Conservation (phyloP, 345 rosid species). For the Lepidium didymum region DNA sequence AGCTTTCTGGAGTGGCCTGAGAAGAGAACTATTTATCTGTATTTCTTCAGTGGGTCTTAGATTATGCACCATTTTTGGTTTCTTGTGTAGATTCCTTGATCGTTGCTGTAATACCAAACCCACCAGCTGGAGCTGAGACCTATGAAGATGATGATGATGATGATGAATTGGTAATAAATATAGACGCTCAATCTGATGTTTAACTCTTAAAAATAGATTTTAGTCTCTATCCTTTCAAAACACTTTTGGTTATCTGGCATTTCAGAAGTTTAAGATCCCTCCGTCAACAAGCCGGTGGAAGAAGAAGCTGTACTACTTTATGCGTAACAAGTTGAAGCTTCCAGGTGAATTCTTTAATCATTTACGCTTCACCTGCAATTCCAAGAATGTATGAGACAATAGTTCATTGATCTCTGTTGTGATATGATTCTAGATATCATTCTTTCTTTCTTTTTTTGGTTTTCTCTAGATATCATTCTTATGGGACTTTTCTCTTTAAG, state of each 20-base stretch:
- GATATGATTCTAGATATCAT: slow-evolving; percentile 50
- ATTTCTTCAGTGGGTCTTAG: neutral
- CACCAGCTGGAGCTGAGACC: slow-evolving; percentile 44
- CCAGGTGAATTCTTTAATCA: slow-evolving; percentile 47
- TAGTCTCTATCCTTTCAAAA: neutral
- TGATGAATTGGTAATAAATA: slow-evolving; percentile 47
- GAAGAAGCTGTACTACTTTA: slow-evolving; percentile 54
- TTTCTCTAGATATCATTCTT: slow-evolving; percentile 54
- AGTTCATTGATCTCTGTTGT: slow-evolving; percentile 18
- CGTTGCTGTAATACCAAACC: slow-evolving; percentile 75
- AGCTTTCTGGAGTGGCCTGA: neutral
- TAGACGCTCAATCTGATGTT: neutral
- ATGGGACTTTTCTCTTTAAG: slow-evolving; percentile 66
- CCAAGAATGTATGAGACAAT: neutral
- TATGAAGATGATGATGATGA: slow-evolving; percentile 45
- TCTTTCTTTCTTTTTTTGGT: slow-evolving; percentile 14
- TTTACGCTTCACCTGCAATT: neutral
- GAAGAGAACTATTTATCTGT: neutral
- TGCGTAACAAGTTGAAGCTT: slow-evolving; percentile 60
- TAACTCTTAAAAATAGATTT: neutral
- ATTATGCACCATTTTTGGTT: neutral
- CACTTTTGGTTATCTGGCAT: neutral
- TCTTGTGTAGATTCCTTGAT: slow-evolving; percentile 48
- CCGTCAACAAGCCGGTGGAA: slow-evolving; percentile 63
- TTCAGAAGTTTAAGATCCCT: slow-evolving; percentile 75